These are phyloP conservation scores for Cyberlindnera xylosilytica DNA, from an alignment of 805 yeast genomes.

Conservation along the genomic window DNA sequence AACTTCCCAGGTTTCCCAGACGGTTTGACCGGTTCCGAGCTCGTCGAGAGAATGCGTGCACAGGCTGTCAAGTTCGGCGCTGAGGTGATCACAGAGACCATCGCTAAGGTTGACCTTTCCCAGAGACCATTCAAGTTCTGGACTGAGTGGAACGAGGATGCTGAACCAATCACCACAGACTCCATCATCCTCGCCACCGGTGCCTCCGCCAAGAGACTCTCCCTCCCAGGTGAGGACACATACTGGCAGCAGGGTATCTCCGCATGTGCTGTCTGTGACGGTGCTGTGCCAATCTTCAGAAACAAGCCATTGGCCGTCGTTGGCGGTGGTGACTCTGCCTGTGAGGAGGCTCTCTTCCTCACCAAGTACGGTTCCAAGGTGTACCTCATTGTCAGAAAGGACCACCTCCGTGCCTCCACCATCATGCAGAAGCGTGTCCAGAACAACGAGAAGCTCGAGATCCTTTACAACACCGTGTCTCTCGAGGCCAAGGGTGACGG, in stretches of 20 bases:
- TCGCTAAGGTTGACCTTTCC: constrained; percentile 86
- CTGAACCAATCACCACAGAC: constrained; percentile 87
- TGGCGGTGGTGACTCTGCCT: constrained; percentile 99
- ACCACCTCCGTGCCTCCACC: constrained; percentile 88
- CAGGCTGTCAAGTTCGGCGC: constrained; percentile 91
- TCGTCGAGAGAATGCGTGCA: constrained; percentile 92
- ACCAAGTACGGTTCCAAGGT: constrained; percentile 98
- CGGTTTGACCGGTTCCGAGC: constrained; percentile 80
- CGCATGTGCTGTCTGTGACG: constrained; percentile 99
- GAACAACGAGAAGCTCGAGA: constrained; percentile 83
- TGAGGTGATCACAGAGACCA: constrained; percentile 90
- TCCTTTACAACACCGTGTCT: constrained; percentile 82
- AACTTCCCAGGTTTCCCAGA: constrained; percentile 99
- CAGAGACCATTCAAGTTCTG: constrained; percentile 92
- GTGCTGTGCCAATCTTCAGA: constrained; percentile 98
- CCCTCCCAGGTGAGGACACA: constrained; percentile 92
- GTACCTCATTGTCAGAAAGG: constrained; percentile 89
- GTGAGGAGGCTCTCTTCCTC: constrained; percentile 96
- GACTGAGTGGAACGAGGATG: constrained; percentile 94
- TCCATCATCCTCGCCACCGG: constrained; percentile 95
- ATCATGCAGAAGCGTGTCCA: constrained; percentile 95
- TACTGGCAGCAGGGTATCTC: constrained; percentile 99
- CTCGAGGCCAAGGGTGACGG: constrained; percentile 94
- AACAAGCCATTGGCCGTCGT: constrained; percentile 96
- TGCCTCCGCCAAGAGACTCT: constrained; percentile 94